These are phyloP conservation scores for Pseudomicrostroma phylloplanum DNA, from an alignment of 1,284 basidiomycete genomes.

Conservation along the genomic window DNA sequence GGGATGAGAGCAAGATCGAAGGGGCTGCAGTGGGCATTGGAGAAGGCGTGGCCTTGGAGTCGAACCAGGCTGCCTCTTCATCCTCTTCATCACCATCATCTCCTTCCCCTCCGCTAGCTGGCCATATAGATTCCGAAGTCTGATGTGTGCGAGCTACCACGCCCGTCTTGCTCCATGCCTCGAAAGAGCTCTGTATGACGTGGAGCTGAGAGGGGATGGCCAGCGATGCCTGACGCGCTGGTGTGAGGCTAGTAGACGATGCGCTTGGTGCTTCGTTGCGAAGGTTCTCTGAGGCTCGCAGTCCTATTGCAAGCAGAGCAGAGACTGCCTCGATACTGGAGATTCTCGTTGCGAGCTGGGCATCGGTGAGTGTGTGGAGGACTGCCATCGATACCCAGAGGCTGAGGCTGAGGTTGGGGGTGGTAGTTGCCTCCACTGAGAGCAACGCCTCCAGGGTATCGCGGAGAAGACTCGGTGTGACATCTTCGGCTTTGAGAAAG, in stretches of 20 bases:
- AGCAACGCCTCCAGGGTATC: neutral
- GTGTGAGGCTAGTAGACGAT: too few species aligned
- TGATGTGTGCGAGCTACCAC: neutral
- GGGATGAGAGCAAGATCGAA: neutral
- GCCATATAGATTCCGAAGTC: neutral
- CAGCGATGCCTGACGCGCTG: neutral
- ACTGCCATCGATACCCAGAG: slow-evolving; percentile 1
- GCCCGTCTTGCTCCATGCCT: slow-evolving; percentile 2
- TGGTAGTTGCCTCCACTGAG: neutral
- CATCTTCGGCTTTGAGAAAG: neutral
- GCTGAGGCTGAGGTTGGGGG: neutral
- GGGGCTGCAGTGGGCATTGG: neutral
- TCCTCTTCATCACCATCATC: neutral
- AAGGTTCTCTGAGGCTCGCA: neutral
- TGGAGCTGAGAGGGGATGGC: neutral
- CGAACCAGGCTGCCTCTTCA: slow-evolving; percentile 3
- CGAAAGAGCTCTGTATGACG: neutral
- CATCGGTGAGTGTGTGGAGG: neutral
- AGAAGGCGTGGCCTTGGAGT: neutral
- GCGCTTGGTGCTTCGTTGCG: neutral
- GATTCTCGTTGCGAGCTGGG: neutral
- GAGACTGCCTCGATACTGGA: neutral
- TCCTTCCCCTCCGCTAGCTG: neutral
- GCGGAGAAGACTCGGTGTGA: neutral
- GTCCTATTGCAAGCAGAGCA: neutral